Base-by-base conservation (phyloP, 768 basidiomycete genomes). In the Kwoniella sp. region DNA sequence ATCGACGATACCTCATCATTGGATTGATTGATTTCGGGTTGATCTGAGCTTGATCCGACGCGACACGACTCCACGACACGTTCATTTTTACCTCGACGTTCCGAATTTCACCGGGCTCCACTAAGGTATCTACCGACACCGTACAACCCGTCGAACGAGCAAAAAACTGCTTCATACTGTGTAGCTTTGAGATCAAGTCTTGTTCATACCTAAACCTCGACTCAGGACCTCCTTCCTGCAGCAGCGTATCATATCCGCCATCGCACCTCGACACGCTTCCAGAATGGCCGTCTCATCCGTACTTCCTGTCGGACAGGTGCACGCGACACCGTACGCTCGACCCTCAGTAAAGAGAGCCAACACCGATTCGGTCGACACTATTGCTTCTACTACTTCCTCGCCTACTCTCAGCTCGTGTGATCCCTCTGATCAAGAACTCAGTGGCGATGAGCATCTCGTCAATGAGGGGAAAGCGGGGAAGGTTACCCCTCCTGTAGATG, bases 321-420 rank as follows among this genome's bases (percentile, higher is more conserved):
- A 3, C 26, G 50, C 26, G 4, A 51, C 50, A 51, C 50, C 50
- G 11, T 51, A 25, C 50, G 4, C 17, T 25, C 50, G 50, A 51
- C 50, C 50, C 50, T 28, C 50, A 17, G 50, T 51, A 13, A 51
- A 51, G 50, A 23, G 50, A 17, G 4, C 26, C 62, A 51, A 53
- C 31, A 63, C 53, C 28, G 28, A 20, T 20, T 45, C 47, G 29
- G 29, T 57, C 13, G 51, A 59, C n/a, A 58, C 56, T 15, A 22
- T n/a, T 9, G 22, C 48, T 31, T 58, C 63, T 9, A 52, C 63
- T 3, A 65, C 58, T 17, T 65, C 63, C 13, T 65, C 63, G 2
- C 63, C 63, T n/a, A 28, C 22, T 3, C 52, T 65, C 20, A 65
- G 63, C 30, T 65, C 63, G 17, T 41, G 25, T 31, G 63, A 65